Conservation (phyloP, 495 filamentous ascomycete genomes). For the Aspergillus asperescens region DNA sequence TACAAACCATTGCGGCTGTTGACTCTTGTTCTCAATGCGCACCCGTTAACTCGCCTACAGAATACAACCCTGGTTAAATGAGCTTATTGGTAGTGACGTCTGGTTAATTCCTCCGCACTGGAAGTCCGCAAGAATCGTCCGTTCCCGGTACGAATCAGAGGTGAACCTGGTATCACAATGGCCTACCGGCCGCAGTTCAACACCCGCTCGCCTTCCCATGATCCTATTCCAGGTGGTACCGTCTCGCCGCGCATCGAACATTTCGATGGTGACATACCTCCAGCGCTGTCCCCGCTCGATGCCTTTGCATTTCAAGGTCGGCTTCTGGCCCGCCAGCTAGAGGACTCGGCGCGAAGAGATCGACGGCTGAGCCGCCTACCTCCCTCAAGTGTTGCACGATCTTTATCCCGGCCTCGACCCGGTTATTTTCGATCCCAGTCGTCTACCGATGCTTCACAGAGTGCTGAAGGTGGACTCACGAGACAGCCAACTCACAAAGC, state of each 20-base stretch:
- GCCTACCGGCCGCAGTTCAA: conserved; percentile 52
- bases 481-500: conserved; percentile 37
- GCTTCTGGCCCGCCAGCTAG: conserved; percentile 77
- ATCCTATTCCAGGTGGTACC: conserved; percentile 47
- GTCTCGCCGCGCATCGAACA: conserved; percentile 67
- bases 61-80: conserved; percentile 9
- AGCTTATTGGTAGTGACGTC: conserved; percentile 1
- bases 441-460: conserved; percentile 27
- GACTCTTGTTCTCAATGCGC: conserved; percentile 19
- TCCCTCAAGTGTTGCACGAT: conserved; percentile 73
- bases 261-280: conserved; percentile 80
- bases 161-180: conserved; percentile 36
- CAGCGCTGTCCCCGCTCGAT: conserved; percentile 88
- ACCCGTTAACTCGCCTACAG: conserved; percentile 9
- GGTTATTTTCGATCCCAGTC: conserved; percentile 63
- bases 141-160: conserved; percentile 4
- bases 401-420: conserved; percentile 60
- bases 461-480: conserved; percentile 21
- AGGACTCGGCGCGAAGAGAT: conserved; percentile 62
- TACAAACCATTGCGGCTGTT: neutral
- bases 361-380: conserved; percentile 80
- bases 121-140: conserved; percentile 1
- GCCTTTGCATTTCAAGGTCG: conserved; percentile 88
- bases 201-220: conserved; percentile 59
- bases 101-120: neutral